Conservation (phyloP, 257 asterid genomes). For the Petrea volubilis region DNA sequence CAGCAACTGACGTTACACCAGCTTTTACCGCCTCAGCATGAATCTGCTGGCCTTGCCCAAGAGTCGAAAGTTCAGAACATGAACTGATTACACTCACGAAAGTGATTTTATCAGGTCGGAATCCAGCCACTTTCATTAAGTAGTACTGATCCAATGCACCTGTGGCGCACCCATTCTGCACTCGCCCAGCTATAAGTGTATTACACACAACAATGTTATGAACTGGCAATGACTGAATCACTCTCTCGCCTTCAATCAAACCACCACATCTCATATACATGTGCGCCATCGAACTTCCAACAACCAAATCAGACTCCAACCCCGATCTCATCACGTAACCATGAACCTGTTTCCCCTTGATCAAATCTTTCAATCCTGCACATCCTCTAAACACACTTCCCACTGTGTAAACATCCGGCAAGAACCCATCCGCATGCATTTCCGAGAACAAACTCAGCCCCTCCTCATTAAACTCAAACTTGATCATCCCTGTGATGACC, state of each 20-base stretch:
- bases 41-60: constrained; percentile 90
- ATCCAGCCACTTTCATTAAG: constrained; percentile 54
- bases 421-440: constrained; percentile 62
- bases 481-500: constrained; percentile 64
- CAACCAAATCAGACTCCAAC: constrained; percentile 52
- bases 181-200: constrained; percentile 80
- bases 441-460: constrained; percentile 50
- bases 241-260: constrained; percentile 63
- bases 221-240: constrained; percentile 59
- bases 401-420: constrained; percentile 70
- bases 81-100: constrained; percentile 74
- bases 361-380: constrained; percentile 81
- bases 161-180: constrained; percentile 66
- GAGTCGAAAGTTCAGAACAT: constrained; percentile 77
- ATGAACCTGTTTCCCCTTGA: constrained; percentile 71
- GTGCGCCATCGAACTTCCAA: constrained; percentile 76
- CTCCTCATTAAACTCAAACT: constrained; percentile 57
- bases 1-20: constrained; percentile 54
- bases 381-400: constrained; percentile 84
- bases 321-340: constrained; percentile 55
- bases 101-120: constrained; percentile 78
- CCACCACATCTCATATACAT: constrained; percentile 81
- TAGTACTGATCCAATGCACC: constrained; percentile 66
- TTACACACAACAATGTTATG: constrained; percentile 60
- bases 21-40: constrained; percentile 77